Conservation (phyloP, 2,329 filamentous ascomycete species). For the Rosellinia necatrix region DNA sequence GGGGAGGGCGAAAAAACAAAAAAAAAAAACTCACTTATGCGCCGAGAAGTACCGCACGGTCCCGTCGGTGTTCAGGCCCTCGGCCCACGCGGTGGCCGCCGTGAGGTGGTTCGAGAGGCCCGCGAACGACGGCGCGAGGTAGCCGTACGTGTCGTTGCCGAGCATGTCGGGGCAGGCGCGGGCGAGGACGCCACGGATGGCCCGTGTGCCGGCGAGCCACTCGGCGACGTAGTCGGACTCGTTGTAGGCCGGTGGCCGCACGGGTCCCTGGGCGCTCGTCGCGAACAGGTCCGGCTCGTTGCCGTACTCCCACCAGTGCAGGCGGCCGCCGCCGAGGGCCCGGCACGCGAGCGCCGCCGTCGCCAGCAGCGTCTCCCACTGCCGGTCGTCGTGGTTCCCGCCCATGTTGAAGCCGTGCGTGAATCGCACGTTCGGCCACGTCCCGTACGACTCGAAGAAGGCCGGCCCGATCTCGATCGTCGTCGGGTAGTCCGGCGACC, state of each 20-base stretch:
- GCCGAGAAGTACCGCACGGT: slow-evolving; percentile 59
- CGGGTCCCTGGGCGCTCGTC: slow-evolving; percentile 54
- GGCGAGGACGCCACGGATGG: slow-evolving; percentile 52
- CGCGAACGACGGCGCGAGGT: slow-evolving; percentile 63
- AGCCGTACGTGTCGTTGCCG: slow-evolving; percentile 49
- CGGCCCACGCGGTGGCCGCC: slow-evolving; percentile 54
- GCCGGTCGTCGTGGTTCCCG: slow-evolving; percentile 54
- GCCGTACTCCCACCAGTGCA: slow-evolving; percentile 65
- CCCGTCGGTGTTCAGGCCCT: slow-evolving; percentile 54
- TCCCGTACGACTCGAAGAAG: slow-evolving; percentile 66
- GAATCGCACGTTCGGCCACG: slow-evolving; percentile 60
- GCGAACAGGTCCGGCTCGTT: slow-evolving; percentile 67
- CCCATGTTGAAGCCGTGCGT: slow-evolving; percentile 66
- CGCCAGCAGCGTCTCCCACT: slow-evolving; percentile 55
- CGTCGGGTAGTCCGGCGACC: slow-evolving; percentile 63
- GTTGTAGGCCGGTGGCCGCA: slow-evolving; percentile 57
- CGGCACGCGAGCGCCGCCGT: slow-evolving; percentile 63
- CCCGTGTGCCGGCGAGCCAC: slow-evolving; percentile 60
- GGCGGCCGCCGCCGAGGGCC: slow-evolving; percentile 54
- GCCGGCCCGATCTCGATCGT: slow-evolving; percentile 63
- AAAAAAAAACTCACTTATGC: slow-evolving; percentile 56
- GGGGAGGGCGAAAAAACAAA: neutral
- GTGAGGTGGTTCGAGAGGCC: slow-evolving; percentile 57
- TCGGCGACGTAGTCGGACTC: slow-evolving; percentile 60
- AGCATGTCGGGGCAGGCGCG: slow-evolving; percentile 56